These are phyloP conservation scores for Fistulinella staudtii DNA, from an alignment of 1,284 basidiomycete species.

Conservation along the genomic window DNA sequence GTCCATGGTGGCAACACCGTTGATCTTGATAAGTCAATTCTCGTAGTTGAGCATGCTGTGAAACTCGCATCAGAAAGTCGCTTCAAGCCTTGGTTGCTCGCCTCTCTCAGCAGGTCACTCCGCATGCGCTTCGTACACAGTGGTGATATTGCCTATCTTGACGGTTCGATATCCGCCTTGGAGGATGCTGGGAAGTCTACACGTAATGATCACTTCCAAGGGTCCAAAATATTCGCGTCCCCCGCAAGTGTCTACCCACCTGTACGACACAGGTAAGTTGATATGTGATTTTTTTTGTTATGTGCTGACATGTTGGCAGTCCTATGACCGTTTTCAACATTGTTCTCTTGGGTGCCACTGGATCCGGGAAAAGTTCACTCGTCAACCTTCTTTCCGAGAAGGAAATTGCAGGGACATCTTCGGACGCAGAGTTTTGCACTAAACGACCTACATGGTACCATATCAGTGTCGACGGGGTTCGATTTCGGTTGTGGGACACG, in stretches of 20 bases:
- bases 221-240: too few species aligned
- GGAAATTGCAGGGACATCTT: not conserved
- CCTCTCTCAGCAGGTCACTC: not conserved
- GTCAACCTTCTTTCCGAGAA: constrained; percentile 8
- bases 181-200: too few species aligned
- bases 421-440: not conserved
- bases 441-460: not conserved
- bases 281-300: not conserved
- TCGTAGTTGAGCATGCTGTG: not conserved
- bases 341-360: not conserved
- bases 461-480: not conserved
- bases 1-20: not conserved
- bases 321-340: not conserved
- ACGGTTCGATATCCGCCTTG: too few species aligned
- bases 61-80: not conserved
- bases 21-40: not conserved
- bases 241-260: too few species aligned
- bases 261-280: constrained; percentile 3
- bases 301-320: not conserved
- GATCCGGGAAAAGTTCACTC: not conserved
- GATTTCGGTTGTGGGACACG: not conserved
- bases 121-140: not conserved
- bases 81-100: not conserved
- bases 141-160: not conserved
- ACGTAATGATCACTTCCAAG: constrained; percentile 1